These are phyloP conservation scores for Warburgia ugandensis DNA, from an alignment of 164 flowering plant genomes.

Conservation along the genomic window DNA sequence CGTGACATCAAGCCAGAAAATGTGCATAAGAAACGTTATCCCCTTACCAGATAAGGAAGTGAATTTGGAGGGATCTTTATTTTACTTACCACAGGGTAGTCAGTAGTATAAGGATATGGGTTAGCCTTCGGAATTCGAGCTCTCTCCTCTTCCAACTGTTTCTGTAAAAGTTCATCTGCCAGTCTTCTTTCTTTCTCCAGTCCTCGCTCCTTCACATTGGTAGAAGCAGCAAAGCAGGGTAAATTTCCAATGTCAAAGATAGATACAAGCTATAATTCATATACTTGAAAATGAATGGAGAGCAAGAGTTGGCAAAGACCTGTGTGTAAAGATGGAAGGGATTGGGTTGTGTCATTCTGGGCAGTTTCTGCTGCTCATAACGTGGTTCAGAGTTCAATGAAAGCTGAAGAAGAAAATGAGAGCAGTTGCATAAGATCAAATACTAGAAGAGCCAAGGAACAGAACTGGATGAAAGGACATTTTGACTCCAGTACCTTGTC, in stretches of 20 bases:
- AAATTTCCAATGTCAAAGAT: no score
- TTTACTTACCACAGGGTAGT: slow-evolving; percentile 75
- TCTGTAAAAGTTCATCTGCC: slow-evolving; percentile 42
- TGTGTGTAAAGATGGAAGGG: slow-evolving; percentile 91
- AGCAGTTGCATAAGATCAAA: no score
- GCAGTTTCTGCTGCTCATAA: slow-evolving; percentile 36
- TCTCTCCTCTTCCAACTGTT: slow-evolving; percentile 73
- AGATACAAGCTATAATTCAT: no score
- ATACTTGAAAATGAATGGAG: no score
- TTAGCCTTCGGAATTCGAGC: slow-evolving; percentile 78
- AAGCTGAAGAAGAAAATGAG: slow-evolving; percentile 62
- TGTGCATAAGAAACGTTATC: background rate
- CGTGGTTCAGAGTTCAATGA: slow-evolving; percentile 62
- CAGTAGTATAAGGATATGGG: slow-evolving; percentile 96
- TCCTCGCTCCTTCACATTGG: slow-evolving; percentile 59
- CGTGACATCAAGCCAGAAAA: background rate
- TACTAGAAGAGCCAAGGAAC: no score
- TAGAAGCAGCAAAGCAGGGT: background rate
- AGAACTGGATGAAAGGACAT: no score
- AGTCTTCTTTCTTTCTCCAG: slow-evolving; percentile 69
- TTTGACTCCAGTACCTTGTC: slow-evolving; percentile 58
- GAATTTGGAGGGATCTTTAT: background rate
- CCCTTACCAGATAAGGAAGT: background rate
- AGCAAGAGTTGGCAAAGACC: slow-evolving; percentile 29
- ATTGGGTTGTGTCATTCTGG: slow-evolving; percentile 62